phyloP scores from a whole-genome alignment of 177 flowering plant genomes.

The Telopea speciosissima region DNA sequence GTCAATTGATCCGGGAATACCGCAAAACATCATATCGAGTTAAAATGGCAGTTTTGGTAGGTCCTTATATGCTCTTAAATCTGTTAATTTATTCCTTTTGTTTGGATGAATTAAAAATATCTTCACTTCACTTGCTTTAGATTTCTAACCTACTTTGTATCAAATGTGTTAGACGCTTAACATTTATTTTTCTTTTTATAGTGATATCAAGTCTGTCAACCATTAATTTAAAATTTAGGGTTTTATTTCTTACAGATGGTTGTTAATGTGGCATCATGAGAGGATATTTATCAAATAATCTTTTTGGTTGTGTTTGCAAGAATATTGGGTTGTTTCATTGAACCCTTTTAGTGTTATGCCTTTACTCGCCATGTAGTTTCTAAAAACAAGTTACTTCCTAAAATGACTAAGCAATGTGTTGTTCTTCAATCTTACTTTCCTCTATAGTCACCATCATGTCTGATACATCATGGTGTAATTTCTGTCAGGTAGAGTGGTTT shows the following conservation, averaged over 20 bases:
- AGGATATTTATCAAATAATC: too few species aligned
- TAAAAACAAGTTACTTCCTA: neutral
- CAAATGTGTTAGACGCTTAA: neutral
- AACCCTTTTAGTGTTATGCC: too few species aligned
- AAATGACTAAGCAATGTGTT: neutral
- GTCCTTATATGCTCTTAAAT: constrained; percentile 16
- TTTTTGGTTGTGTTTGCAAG: too few species aligned
- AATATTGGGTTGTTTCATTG: neutral
- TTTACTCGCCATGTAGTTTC: neutral
- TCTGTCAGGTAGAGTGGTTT: neutral
- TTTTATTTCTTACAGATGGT: too few species aligned
- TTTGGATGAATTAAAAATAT: neutral
- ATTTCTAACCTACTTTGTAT: neutral
- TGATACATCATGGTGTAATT: too few species aligned
- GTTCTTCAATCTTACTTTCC: neutral
- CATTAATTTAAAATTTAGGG: too few species aligned
- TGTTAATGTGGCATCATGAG: too few species aligned
- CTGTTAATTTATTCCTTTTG: neutral
- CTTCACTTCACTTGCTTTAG: neutral
- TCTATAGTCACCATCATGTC: neutral
- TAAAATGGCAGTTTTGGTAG: constrained; percentile 91
- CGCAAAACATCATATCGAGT: constrained; percentile 86
- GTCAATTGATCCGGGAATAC: constrained; percentile 84
- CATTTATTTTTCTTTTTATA: too few species aligned
- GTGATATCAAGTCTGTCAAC: too few species aligned